Evolutionary conservation across 345 rosid genomes (phyloP).

Genomic region (Passiflora organensis): DNA sequence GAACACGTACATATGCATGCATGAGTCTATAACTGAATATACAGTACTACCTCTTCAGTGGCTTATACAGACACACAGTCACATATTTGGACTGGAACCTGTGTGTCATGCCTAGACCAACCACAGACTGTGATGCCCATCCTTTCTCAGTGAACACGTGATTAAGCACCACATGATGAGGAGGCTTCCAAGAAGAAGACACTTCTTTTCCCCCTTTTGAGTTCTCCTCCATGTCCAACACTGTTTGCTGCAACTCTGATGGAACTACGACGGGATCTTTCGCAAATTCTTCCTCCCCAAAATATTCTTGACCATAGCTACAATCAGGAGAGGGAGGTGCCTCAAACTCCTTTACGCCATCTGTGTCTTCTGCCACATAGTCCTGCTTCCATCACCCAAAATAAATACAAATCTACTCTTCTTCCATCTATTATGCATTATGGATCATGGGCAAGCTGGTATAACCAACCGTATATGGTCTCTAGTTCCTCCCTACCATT

Average conservation of each 20-base stretch:
- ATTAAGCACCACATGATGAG: conserved; percentile 89
- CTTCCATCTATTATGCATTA: no score
- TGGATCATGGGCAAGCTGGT: neutral
- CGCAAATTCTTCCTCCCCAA: conserved; percentile 82
- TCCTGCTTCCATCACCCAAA: conserved; percentile 42
- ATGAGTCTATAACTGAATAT: no score
- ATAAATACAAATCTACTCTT: no score
- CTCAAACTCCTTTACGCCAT: conserved; percentile 82
- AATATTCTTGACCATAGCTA: conserved; percentile 52
- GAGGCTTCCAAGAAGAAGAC: conserved; percentile 70
- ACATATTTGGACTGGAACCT: conserved; percentile 83
- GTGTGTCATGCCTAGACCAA: conserved; percentile 86
- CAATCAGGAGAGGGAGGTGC: conserved; percentile 88
- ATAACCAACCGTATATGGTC: no score
- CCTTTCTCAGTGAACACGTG: conserved; percentile 96
- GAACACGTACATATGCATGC: no score
- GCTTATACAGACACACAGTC: conserved; percentile 77
- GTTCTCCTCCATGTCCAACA: conserved; percentile 75
- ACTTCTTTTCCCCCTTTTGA: conserved; percentile 45
- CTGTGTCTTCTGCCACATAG: conserved; percentile 84
- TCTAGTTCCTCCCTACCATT: no score
- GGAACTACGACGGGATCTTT: conserved; percentile 93
- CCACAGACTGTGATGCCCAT: conserved; percentile 63
- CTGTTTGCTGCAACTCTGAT: conserved; percentile 75
- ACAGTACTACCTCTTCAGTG: conserved; percentile 26